Evolutionary conservation across 129 eudicot genomes (phyloP), one percentile per base, ranked within the genome.

Genomic region (Flaveria trinervia): DNA sequence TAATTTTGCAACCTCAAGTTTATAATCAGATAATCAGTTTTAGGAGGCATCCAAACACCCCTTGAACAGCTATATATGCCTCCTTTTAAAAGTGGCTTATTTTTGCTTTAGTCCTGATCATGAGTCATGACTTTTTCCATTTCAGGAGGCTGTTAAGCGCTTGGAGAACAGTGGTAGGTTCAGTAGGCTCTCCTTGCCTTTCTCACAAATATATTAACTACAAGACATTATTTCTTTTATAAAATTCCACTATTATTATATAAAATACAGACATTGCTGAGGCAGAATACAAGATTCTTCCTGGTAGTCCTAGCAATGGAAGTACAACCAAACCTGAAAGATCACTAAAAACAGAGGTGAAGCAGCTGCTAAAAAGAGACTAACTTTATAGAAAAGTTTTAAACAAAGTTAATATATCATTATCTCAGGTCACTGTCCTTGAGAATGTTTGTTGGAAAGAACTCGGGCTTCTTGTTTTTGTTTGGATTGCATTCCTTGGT

Each of bases 391-490:
- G 7, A 10, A 20, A 7, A 16, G 3, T 15, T 66, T 39, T 28
- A 9, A 9, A 73, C n/a, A 26, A 18, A 77, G 57, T 51, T 80
- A 20, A 65, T 39, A 51, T 76, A 39, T 65, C 20, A 52, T 23
- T 3, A 5, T 74, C 46, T 66, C 87, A 93, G 98, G 93, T 88
- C 45, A 41, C 85, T 39, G 10, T 93, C 25, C 6, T 84, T 17
- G 89, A 91, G 76, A 93, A 93, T 78, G 92, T 91, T 74, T 85
- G 84, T 86, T 93, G 98, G 98, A 93, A 93, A 79, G 97, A 93
- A 83, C 77, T 84, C 45, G 97, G 96, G 72, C 97, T 93, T 74
- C 93, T 93, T 44, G 60, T 33, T 69, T 87, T 89, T 68, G 98
- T 93, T 79, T 93, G 98, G 98, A 17, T 89, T 26, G 85, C 96